These are phyloP conservation scores for Neopestalotiopsis sp. DNA, from an alignment of 2,329 filamentous ascomycete species.

Conservation along the genomic window DNA sequence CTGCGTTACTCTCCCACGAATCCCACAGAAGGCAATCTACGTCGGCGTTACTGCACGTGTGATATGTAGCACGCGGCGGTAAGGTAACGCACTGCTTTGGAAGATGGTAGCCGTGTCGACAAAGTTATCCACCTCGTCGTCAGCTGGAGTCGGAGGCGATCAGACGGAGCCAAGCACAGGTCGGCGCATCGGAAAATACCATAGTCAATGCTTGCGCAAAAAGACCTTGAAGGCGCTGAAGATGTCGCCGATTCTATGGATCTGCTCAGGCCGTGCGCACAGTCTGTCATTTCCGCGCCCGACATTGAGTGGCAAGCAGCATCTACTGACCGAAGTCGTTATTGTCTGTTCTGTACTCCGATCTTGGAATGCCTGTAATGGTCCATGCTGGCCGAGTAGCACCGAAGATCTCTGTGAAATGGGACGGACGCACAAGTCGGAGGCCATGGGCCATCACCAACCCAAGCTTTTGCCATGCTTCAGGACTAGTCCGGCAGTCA, in stretches of 20 bases:
- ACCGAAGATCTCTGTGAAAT: constrained; percentile 3
- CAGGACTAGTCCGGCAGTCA: constrained; percentile 11
- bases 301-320: not conserved
- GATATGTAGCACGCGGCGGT: not conserved
- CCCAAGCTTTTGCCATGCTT: constrained; percentile 16
- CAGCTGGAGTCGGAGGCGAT: not conserved
- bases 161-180: not conserved
- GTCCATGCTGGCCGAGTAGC: not conserved
- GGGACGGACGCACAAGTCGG: constrained; percentile 5
- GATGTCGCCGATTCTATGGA: not conserved
- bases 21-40: not conserved
- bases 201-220: not conserved
- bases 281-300: not conserved
- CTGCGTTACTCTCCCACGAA: constrained; percentile 9
- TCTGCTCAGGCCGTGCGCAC: not conserved
- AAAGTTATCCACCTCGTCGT: not conserved
- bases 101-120: not conserved
- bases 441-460: not conserved
- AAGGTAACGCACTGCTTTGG: not conserved
- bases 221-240: not conserved
- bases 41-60: not conserved
- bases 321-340: not conserved
- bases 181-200: not conserved
- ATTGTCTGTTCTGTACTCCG: constrained; percentile 6
- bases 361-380: not conserved